Percentiles rank a stretch among this genome's conserved stretches.
These are phyloP conservation scores for Cladosporium sp. DNA, from an alignment of 2,329 filamentous ascomycete genomes.

Conservation along the genomic window DNA sequence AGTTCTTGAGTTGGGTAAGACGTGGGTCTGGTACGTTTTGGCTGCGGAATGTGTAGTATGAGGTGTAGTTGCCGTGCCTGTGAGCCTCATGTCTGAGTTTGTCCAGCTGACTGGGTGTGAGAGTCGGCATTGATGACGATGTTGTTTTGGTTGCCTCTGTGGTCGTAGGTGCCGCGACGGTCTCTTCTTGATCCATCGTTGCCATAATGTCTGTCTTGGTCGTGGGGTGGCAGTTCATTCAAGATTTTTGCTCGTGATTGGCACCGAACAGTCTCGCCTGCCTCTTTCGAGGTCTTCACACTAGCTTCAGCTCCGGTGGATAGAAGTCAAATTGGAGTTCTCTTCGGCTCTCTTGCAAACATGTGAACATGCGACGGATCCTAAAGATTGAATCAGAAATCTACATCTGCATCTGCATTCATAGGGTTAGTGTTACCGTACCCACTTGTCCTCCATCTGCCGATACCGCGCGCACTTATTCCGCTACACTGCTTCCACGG, in stretches of 20 bases:
- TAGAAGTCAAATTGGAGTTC: background rate
- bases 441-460: background rate
- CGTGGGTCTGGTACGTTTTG: constrained; percentile 14
- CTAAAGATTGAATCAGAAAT: background rate
- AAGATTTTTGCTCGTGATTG: background rate
- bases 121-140: background rate
- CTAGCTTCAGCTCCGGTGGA: background rate
- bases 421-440: background rate
- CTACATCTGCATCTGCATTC: background rate
- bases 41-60: constrained; percentile 15
- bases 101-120: constrained; percentile 8
- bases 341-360: background rate
- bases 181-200: background rate
- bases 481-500: background rate
- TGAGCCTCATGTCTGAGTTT: constrained; percentile 9
- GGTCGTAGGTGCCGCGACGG: background rate
- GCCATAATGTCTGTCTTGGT: background rate
- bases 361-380: background rate
- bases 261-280: background rate
- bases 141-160: background rate
- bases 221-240: background rate
- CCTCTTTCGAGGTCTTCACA: background rate
- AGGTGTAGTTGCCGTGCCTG: constrained; percentile 14
- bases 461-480: background rate
- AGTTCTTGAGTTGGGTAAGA: constrained; percentile 2